Base-by-base conservation (phyloP, 805 yeast genomes). In the Priceomyces haplophilus region DNA sequence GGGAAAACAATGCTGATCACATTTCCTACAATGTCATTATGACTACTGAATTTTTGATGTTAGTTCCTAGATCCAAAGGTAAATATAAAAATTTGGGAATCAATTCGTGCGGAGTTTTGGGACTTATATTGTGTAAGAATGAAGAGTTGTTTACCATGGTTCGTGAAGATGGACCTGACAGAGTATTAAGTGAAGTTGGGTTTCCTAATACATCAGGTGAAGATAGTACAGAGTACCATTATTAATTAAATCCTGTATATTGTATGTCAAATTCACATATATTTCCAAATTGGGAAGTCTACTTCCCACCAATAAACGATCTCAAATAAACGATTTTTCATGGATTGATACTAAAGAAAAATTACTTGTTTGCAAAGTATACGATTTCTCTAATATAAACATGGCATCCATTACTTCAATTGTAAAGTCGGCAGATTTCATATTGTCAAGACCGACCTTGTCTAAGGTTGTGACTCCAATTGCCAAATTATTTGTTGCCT, bases 41-140 rank as follows among this genome's bases (percentile, higher is more conserved):
- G 75, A 88, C 95, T 37, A 80, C 80, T 38, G 76, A 80, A 41
- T 91, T 93, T 87, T 78, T 91, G 65, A 78, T 89, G 78, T 61
- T 86, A 17, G 83, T 89, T n/a, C 98, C 99, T 13, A 77, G 97
- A 55, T 69, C 83, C 2, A 54, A 59, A 13, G 82, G 84, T 1
- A 68, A 65, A 38, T 81, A 72, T 54, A 72, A 74, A 34, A 69
- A 68, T 7, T 50, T 44, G 17, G 85, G 91, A 44, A 75, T 89
- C 51, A 91, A 91, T 58, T 75, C 96, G 0, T 76, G 88, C 36
- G 97, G 95, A 0, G 79, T 78, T 45, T 70, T 86, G 47, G 97
- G 98, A 1, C 62, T 91, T 49, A 58, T 90, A 38, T 72, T 86
- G 44, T 90, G 89, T 40, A 90, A 87, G 61, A 73, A 82, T 54